These are phyloP conservation scores for Zea mays DNA, from an alignment of 176 grass and related monocot species.

Conservation along the genomic window Zm-B73-REFERENCE-NAM-5.0 NC_050098.1:211783001-211783500, in stretches of 20 bases:
- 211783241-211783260: slow-evolving; percentile 31
- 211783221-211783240: slow-evolving; percentile 10
- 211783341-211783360: slow-evolving; percentile 34
- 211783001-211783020: background rate
- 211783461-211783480: background rate
- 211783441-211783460: background rate
- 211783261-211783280: slow-evolving; percentile 29
- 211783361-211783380: background rate
- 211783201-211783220: slow-evolving; percentile 26
- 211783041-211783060: background rate
- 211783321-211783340: slow-evolving; percentile 46
- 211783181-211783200: background rate
- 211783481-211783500: background rate
- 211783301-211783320: slow-evolving; percentile 53
- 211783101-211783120: background rate
- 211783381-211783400: background rate
- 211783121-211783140: background rate
- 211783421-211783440: slow-evolving; percentile 20
- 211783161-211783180: no score
- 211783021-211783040: no score
- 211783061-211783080: background rate
- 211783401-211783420: background rate
- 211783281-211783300: slow-evolving; percentile 43
- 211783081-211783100: background rate
- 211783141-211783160: background rate